phyloP scores from a whole-genome alignment of 345 rosid species.

The Eutrema heterophyllum region DNA sequence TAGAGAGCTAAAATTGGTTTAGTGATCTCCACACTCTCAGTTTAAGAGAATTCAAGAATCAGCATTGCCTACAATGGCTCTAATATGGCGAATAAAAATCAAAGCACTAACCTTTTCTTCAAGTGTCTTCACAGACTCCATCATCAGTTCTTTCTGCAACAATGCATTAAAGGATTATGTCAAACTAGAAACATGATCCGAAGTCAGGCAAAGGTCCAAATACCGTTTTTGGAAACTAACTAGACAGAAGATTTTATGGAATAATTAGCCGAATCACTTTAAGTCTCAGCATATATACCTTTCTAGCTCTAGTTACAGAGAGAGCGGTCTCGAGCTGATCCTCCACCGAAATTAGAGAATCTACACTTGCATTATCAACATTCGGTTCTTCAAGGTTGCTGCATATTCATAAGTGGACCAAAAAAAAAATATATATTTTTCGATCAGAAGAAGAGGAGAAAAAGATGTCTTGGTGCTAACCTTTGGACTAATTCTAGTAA shows the following conservation, averaged over 20 bases:
- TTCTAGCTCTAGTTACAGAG: conserved; percentile 18
- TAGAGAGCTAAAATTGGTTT: neutral
- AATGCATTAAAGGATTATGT: neutral
- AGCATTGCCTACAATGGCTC: neutral
- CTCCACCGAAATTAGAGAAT: neutral
- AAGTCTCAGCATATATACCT: conserved; percentile 7
- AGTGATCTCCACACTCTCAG: neutral
- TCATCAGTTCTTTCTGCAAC: conserved; percentile 9
- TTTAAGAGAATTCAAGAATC: neutral
- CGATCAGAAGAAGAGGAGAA: conserved; percentile 1
- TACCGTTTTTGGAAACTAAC: neutral
- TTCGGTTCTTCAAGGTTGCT: conserved; percentile 25
- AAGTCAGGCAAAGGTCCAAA: neutral
- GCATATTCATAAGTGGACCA: neutral
- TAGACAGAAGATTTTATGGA: neutral
- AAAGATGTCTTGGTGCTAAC: neutral
- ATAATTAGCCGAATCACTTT: neutral
- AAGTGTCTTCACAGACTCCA: conserved; percentile 16
- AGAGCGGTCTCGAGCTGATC: conserved; percentile 14
- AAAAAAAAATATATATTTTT: neutral
- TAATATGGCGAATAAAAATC: neutral
- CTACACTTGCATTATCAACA: neutral
- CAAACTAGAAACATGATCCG: neutral
- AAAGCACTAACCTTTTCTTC: conserved; percentile 19
- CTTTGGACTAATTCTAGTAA: conserved; percentile 16